Evolutionary conservation across 352 stramenopile genomes (phyloP), one percentile per base, ranked within the genome.

Genomic region (Pythium pectinolyticum): DNA sequence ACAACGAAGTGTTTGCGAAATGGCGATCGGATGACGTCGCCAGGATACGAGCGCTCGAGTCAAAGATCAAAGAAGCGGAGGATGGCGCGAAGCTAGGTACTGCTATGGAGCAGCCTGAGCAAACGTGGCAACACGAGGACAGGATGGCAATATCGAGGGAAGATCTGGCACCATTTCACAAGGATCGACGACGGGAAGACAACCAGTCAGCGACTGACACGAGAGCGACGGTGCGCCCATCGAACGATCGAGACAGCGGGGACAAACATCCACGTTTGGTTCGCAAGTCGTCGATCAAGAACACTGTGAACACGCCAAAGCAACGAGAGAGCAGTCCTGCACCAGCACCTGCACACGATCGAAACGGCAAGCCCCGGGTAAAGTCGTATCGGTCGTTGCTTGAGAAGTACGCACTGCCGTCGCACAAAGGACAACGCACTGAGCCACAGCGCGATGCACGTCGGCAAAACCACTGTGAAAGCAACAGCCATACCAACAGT

Each of bases 1-100:
- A 92, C 54, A 90, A 89, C 30, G 66, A 77, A 20, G 77, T 81
- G 0, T 90, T 86, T 39, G 68, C 78, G 25, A 84, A 70, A 41
- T 90, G 72, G 75, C 71, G 75, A 72, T 71, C 87, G 2, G 80
- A 91, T 41, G 80, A 91, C 8, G 35, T 72, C n/a, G 66, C 51
- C 27, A 67, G 70, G 8, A 41, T 89, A 20, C 86, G 77, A 47
- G 65, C 77, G 3, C 53, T 88, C 3, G 75, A 85, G 22, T 48
- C 57, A 0, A 52, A 46, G 15, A 12, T 61, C 35, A 57, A 51
- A 25, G 49, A 61, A 12, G 9, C 59, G 17, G 57, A 65, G 25
- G 32, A 31, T 10, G 32, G 37, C 15, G 28, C 3, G 43, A 50
- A 50, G 24, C n/a, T n/a, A n/a, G 24, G 11, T 2, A 4, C 43